A percentile compares a stretch with the other conserved stretches of the same genome.
These are phyloP conservation scores for Globisporangium lucens DNA, from an alignment of 352 stramenopile species.

Conservation along the genomic window DNA sequence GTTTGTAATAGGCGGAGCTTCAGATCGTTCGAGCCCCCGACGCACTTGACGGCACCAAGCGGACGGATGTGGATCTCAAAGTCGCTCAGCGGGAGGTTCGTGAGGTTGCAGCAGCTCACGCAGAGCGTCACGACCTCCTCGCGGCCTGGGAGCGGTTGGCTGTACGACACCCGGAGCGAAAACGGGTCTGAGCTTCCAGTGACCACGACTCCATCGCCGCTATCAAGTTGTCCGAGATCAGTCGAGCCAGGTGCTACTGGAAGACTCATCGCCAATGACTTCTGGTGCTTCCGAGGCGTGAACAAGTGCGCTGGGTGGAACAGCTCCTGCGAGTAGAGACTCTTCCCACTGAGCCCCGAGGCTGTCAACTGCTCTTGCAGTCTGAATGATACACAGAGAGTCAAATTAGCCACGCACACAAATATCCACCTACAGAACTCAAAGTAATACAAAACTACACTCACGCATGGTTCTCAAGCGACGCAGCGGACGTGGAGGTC, in stretches of 20 bases:
- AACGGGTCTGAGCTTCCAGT: constrained; percentile 66
- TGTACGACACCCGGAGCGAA: constrained; percentile 50
- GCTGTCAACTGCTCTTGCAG: constrained; percentile 8
- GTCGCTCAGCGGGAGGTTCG: constrained; percentile 50
- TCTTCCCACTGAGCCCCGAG: not conserved
- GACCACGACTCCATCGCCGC: constrained; percentile 25
- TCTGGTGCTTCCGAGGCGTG: constrained; percentile 20
- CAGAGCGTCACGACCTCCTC: constrained; percentile 51
- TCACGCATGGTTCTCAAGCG: constrained; percentile 15
- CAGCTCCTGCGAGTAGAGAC: constrained; percentile 29
- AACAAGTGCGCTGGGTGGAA: constrained; percentile 43
- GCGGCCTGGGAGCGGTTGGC: constrained; percentile 35
- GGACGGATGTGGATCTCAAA: constrained; percentile 64
- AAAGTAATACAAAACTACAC: not conserved
- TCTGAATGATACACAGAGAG: not conserved
- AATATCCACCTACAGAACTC: too few relatives aligned
- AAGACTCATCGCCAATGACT: not conserved
- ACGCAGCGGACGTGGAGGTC: not conserved
- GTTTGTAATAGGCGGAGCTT: constrained; percentile 48
- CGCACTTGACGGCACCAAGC: constrained; percentile 41
- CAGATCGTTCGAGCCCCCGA: constrained; percentile 56
- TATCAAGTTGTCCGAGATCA: not conserved
- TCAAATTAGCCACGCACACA: not conserved
- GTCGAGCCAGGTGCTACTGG: not conserved
- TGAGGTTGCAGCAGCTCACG: constrained; percentile 67